Percentiles rank a stretch among this genome's conserved stretches.
Conservation (phyloP, 2,329 filamentous ascomycete genomes). For the Aspergillus felis region DNA sequence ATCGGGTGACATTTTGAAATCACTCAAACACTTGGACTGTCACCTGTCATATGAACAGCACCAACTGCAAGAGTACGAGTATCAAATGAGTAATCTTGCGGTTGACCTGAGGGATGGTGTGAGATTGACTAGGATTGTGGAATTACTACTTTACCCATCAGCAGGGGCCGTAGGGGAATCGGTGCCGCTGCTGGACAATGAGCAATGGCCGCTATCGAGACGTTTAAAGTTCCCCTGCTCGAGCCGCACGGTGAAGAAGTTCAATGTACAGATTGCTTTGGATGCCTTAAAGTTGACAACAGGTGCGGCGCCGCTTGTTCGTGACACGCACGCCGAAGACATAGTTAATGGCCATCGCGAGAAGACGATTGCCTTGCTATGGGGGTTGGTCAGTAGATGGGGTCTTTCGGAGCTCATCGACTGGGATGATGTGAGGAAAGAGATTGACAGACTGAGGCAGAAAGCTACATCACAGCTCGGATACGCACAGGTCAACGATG, state of each 20-base stretch:
- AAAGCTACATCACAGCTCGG: conserved; percentile 17
- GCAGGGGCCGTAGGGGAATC: conserved; percentile 39
- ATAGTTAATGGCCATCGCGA: conserved; percentile 63
- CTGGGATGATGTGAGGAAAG: conserved; percentile 50
- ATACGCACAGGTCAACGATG: conserved; percentile 14
- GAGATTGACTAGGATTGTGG: conserved; percentile 56
- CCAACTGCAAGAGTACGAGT: conserved; percentile 56
- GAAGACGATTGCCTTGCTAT: conserved; percentile 59
- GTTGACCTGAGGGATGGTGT: conserved; percentile 61
- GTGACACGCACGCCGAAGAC: conserved; percentile 51
- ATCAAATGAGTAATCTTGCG: conserved; percentile 57
- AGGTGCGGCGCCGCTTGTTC: conserved; percentile 39
- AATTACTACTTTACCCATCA: conserved; percentile 51
- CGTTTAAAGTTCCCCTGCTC: conserved; percentile 57
- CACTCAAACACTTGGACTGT: conserved; percentile 55
- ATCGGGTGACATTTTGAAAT: conserved; percentile 54
- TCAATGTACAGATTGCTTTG: conserved; percentile 58
- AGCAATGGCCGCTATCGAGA: conserved; percentile 50
- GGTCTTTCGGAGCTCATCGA: conserved; percentile 54
- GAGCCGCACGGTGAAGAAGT: conserved; percentile 53
- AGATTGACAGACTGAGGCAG: conserved; percentile 45
- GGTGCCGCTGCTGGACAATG: conserved; percentile 32
- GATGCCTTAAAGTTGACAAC: conserved; percentile 47
- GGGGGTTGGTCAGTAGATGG: conserved; percentile 56
- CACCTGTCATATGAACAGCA: conserved; percentile 53